Evolutionary conservation across 192 early-diverging fungal genomes (phyloP), one percentile per base, ranked within the genome.

Genomic region (Mortierella alpina): DNA sequence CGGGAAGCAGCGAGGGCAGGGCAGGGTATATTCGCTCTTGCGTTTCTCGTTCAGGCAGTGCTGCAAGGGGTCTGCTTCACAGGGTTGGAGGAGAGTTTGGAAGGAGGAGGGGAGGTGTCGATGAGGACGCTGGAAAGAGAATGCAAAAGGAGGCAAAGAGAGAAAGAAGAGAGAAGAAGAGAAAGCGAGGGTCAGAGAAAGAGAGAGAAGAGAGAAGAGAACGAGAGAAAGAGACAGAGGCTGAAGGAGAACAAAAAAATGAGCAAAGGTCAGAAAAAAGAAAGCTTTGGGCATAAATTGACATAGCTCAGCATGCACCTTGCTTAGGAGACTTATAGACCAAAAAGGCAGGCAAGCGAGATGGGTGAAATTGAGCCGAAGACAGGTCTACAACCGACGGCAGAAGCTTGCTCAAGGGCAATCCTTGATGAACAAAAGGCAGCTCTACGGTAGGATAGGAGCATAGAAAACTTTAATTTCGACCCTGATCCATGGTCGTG

Each of bases 221-320:
- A 31, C 49, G 47, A 41, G 13, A 65, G 41, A 40, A 7, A 51
- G 48, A 73, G 46, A 40, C n/a, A 63, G 53, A 63, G 31, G 47
- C 31, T 51, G 39, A 66, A n/a, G 20, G 44, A 14, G 56, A 41
- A 45, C 58, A 54, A 50, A 49, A 18, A 44, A n/a, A 58, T n/a
- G 23, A 46, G 23, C 22, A 53, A 60, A 42, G 31, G 31, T 31
- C 31, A 31, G 31, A 31, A 31, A 39, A 20, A 51, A 51, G n/a
- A 17, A 53, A 51, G 46, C 31, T 31, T 31, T 31, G 31, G 31
- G 31, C 31, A 31, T 31, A 31, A 31, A 31, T 31, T 31, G 31
- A 31, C 31, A 31, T 31, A 31, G 31, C 31, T 31, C 31, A 31
- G 31, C 31, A 31, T 31, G 31, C 31, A 31, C 31, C 3, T 3